A percentile compares a stretch with the other conserved stretches of the same genome.
These are phyloP conservation scores for Serendipita sp. DNA, from an alignment of 768 basidiomycete genomes.

Conservation along the genomic window DNA sequence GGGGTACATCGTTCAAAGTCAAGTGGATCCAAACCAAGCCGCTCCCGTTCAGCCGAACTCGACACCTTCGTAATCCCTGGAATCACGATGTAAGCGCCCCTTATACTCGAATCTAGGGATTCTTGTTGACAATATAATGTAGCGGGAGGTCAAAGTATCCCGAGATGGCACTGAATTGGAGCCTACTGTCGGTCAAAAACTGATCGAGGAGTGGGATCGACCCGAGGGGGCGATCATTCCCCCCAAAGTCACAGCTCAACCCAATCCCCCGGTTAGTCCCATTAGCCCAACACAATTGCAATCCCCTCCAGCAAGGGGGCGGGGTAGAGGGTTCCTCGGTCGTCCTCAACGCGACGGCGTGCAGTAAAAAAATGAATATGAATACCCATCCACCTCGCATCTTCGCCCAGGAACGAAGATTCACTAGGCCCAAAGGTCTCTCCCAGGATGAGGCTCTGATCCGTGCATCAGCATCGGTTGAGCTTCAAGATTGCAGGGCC, in stretches of 20 bases:
- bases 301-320: neutral
- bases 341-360: neutral
- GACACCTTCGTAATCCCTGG: constrained; percentile 82
- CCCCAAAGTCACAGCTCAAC: neutral
- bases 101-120: constrained; percentile 12
- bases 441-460: neutral
- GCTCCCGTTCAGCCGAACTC: constrained; percentile 58
- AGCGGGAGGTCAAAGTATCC: constrained; percentile 58
- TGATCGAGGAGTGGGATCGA: constrained; percentile 53
- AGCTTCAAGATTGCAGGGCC: too few relatives aligned
- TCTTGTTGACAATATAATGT: neutral
- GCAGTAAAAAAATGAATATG: neutral
- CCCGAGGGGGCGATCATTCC: neutral
- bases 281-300: neutral
- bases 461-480: neutral
- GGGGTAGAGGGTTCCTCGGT: neutral
- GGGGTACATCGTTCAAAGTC: constrained; percentile 69
- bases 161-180: constrained; percentile 88
- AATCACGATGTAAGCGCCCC: constrained; percentile 48
- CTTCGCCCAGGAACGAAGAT: neutral
- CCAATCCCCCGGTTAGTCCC: neutral
- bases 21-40: constrained; percentile 63
- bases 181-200: constrained; percentile 46
- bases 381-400: neutral
- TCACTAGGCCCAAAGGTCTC: neutral